phyloP scores from a whole-genome alignment of 768 basidiomycete species.

The Fomitopsis pulvina region DNA sequence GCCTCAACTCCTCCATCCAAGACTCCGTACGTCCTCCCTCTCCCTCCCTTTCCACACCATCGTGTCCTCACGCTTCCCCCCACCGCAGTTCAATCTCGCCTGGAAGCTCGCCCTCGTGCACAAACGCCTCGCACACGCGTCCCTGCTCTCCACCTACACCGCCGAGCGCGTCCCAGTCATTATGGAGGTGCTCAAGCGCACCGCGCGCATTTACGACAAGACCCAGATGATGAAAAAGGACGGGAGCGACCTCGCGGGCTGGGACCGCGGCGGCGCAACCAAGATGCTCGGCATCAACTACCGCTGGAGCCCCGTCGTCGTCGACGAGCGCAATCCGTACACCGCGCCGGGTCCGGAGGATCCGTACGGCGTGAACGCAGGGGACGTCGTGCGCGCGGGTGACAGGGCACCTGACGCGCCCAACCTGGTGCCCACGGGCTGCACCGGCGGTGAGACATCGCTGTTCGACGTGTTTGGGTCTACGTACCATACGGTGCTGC shows the following conservation, averaged over 20 bases:
- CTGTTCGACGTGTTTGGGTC: slow-evolving; percentile 25
- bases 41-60: no score
- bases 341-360: not conserved
- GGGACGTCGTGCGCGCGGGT: slow-evolving; percentile 28
- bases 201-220: slow-evolving; percentile 7
- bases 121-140: slow-evolving; percentile 17
- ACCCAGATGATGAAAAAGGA: not conserved
- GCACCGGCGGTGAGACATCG: slow-evolving; percentile 1
- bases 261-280: slow-evolving; percentile 14
- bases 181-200: slow-evolving; percentile 24
- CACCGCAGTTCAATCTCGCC: slow-evolving; percentile 22
- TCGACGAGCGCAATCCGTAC: slow-evolving; percentile 29
- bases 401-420: slow-evolving; percentile 43
- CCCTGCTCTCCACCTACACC: slow-evolving; percentile 23
- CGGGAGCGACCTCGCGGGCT: slow-evolving; percentile 14
- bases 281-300: slow-evolving; percentile 48
- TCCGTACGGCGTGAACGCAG: not conserved
- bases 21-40: slow-evolving; percentile 16
- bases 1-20: slow-evolving; percentile 23
- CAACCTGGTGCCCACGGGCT: slow-evolving; percentile 10
- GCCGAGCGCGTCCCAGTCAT: slow-evolving; percentile 27
- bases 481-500: slow-evolving; percentile 23
- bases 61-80: not conserved
- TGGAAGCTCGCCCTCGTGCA: slow-evolving; percentile 26
- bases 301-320: slow-evolving; percentile 40